Base-by-base conservation (phyloP, 2,329 filamentous ascomycete species). In the Septoria linicola region DNA sequence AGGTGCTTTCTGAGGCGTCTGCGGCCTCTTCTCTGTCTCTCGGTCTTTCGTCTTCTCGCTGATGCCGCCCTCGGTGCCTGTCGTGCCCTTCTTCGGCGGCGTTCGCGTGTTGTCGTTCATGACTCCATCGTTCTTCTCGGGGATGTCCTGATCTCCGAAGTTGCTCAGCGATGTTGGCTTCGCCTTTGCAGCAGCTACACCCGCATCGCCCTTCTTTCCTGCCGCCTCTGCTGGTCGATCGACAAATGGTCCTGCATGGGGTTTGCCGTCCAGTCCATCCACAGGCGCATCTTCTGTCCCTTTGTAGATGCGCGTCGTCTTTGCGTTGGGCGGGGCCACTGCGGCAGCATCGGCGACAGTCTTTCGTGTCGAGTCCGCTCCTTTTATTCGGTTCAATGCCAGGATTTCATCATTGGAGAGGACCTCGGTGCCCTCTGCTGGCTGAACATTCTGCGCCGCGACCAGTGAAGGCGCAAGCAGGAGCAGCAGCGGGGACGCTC, bases 191-290 rank as follows among this genome's bases (percentile, higher is more conserved):
- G 57, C 44, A 21, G 59, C 54, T 13, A 49, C 55, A 65, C 70
- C 61, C 63, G 47, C 56, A 20, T 59, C 59, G n/a, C 55, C 60
- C 41, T 66, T 63, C 52, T 59, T 59, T 14, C 50, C 46, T 8
- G 46, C 47, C 37, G 60, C 48, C 19, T 68, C 66, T 5, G 66
- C 62, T 8, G 68, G 67, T 37, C 69, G 80, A 55, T 84, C 82
- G 51, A 91, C 83, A 65, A 81, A 84, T 1, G 93, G 93, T 1
- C 93, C 93, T 16, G 85, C 82, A 67, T 96, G 92, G 40, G 93
- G 93, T 73, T 91, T 93, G 41, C 93, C 93, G 73, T 97, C 93
- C 63, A 87, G 86, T 39, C 91, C 91, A 68, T 97, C 93, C 16
- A 96, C 85, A 0, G 92, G 92, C 49, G 88, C 89, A 74, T 93